These are phyloP conservation scores for Penicilliopsis zonata DNA, from an alignment of 495 filamentous ascomycete genomes.

Conservation along the genomic window DNA sequence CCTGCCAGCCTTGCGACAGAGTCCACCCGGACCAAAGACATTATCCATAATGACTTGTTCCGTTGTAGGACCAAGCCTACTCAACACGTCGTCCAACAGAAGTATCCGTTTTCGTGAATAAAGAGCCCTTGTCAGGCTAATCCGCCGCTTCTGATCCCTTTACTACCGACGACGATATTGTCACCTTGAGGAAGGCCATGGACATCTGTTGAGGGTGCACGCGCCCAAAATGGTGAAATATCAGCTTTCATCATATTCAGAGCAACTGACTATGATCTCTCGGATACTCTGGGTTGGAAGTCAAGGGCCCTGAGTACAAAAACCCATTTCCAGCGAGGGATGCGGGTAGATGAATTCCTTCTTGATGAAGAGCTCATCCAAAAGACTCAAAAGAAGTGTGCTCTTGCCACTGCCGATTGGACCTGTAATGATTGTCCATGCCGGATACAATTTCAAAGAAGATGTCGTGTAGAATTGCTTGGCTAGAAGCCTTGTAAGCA, in stretches of 20 bases:
- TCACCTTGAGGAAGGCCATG: conserved; percentile 42
- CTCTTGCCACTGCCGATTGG: no score
- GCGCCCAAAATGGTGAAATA: conserved; percentile 51
- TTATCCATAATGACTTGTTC: conserved; percentile 47
- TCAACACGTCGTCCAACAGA: conserved; percentile 49
- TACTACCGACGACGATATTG: conserved; percentile 48
- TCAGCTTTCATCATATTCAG: conserved; percentile 40
- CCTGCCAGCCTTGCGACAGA: conserved; percentile 34
- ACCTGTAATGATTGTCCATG: no score
- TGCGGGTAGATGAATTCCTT: no score
- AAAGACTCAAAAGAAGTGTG: no score
- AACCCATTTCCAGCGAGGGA: no score
- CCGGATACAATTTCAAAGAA: no score
- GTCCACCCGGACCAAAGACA: conserved; percentile 41
- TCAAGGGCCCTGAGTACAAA: no score
- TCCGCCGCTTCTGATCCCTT: conserved; percentile 57
- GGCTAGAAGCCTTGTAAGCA: no score
- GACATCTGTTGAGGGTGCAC: conserved; percentile 49
- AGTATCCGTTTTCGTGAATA: conserved; percentile 41
- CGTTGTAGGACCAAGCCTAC: conserved; percentile 46
- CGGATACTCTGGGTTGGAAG: no score
- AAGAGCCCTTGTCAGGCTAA: conserved; percentile 45
- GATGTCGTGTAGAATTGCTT: no score
- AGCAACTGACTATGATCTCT: no score
- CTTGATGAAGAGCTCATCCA: no score